A percentile compares a stretch with the other conserved stretches of the same genome.
These are phyloP conservation scores for Colletotrichum endophyticum DNA, from an alignment of 2,329 filamentous ascomycete genomes.

Conservation along the genomic window DNA sequence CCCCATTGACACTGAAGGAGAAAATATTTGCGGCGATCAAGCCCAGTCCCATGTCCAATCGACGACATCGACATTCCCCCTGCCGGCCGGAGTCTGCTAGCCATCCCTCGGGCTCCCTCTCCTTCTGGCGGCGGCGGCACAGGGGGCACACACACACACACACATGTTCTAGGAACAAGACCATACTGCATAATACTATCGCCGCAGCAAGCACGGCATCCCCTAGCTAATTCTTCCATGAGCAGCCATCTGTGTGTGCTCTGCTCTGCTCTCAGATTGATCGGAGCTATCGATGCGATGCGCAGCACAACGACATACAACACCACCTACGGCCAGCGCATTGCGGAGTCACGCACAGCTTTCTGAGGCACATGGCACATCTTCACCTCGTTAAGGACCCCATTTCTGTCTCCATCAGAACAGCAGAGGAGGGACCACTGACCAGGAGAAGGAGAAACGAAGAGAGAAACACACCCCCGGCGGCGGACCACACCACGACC, in stretches of 20 bases:
- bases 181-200: neutral
- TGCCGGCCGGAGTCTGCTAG: neutral
- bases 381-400: neutral
- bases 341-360: neutral
- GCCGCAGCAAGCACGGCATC: neutral
- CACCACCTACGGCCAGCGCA: neutral
- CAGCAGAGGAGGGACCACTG: neutral
- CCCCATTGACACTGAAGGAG: conserved; percentile 3
- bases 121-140: neutral
- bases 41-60: neutral
- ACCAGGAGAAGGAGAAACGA: neutral
- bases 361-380: neutral
- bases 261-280: neutral
- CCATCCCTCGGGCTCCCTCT: neutral
- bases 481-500: neutral
- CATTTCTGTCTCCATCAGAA: neutral
- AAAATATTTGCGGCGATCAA: conserved; percentile 5
- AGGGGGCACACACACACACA: neutral
- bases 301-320: neutral
- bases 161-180: neutral
- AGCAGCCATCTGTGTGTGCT: neutral
- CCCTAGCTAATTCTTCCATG: neutral
- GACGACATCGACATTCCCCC: conserved; percentile 17
- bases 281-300: neutral
- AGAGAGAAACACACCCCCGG: neutral